Conservation (phyloP, 208 protist species). For the Acanthamoeba sp. region DNA sequence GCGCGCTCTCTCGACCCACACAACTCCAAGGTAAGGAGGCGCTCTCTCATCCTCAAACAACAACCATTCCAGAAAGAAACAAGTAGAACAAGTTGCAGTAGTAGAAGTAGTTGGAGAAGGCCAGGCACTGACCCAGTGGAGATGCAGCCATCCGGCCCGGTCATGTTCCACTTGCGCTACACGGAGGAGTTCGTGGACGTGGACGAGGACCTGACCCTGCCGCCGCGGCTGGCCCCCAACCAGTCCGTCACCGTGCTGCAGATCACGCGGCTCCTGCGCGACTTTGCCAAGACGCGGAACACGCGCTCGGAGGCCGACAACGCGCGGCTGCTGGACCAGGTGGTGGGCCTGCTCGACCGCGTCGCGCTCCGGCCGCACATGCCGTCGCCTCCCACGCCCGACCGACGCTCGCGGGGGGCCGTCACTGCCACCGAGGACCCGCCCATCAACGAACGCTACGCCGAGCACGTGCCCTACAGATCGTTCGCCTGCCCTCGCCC, state of each 20-base stretch:
- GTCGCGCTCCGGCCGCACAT: not conserved
- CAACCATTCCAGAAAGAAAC: too few species aligned
- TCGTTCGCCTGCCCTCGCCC: too few species aligned
- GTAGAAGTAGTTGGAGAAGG: too few species aligned
- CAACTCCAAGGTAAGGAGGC: too few species aligned
- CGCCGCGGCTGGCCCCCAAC: not conserved
- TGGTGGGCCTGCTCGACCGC: not conserved
- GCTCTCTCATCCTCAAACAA: too few species aligned
- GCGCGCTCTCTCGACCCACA: not conserved
- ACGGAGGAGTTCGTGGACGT: not conserved
- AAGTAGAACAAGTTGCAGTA: too few species aligned
- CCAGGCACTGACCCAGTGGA: not conserved
- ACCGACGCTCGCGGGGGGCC: not conserved
- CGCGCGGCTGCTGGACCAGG: not conserved
- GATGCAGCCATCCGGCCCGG: not conserved
- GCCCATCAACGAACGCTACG: not conserved
- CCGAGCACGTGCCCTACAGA: not conserved
- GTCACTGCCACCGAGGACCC: not conserved
- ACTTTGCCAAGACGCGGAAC: not conserved
- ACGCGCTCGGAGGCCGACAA: not conserved
- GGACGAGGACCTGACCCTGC: not conserved
- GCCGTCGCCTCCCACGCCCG: not conserved
- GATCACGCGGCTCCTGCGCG: not conserved
- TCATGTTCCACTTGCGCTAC: not conserved
- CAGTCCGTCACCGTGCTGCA: slow-evolving; percentile 3